These are phyloP conservation scores for Aspergillus campestris DNA, from an alignment of 495 filamentous ascomycete genomes.

Conservation along the genomic window DNA sequence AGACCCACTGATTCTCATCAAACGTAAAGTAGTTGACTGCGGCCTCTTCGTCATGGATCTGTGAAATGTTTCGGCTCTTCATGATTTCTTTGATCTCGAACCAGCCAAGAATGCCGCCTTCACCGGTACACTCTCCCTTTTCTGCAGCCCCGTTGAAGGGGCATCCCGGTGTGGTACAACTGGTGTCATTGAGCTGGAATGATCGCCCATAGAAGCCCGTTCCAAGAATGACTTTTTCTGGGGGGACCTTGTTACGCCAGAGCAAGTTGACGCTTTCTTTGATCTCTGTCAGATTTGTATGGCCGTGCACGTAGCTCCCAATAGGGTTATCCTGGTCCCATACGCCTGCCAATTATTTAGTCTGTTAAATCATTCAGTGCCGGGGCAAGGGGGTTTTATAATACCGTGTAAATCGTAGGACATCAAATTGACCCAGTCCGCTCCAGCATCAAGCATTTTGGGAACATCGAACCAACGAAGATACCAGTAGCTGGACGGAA, in stretches of 20 bases:
- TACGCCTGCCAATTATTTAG: no score
- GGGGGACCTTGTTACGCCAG: slow-evolving; percentile 31
- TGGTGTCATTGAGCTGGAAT: slow-evolving; percentile 14
- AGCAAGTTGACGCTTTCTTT: slow-evolving; percentile 14
- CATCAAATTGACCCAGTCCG: slow-evolving; percentile 49
- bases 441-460: slow-evolving; percentile 14
- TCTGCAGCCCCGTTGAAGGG: slow-evolving; percentile 7
- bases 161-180: slow-evolving; percentile 20
- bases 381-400: no score
- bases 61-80: background rate
- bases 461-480: slow-evolving; percentile 33
- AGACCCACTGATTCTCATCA: slow-evolving; percentile 30
- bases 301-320: background rate
- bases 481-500: slow-evolving; percentile 13
- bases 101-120: slow-evolving; percentile 14
- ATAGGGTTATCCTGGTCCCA: slow-evolving; percentile 13
- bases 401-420: slow-evolving; percentile 32
- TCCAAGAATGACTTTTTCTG: slow-evolving; percentile 38
- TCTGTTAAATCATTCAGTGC: no score
- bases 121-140: slow-evolving; percentile 14
- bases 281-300: slow-evolving; percentile 30
- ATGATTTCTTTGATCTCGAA: slow-evolving; percentile 19
- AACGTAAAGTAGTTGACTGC: slow-evolving; percentile 22
- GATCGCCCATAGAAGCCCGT: slow-evolving; percentile 41
- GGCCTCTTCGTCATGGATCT: slow-evolving; percentile 8